Base-by-base conservation (phyloP, 1,139 yeast genomes). In the Hansenula sp. region DNA sequence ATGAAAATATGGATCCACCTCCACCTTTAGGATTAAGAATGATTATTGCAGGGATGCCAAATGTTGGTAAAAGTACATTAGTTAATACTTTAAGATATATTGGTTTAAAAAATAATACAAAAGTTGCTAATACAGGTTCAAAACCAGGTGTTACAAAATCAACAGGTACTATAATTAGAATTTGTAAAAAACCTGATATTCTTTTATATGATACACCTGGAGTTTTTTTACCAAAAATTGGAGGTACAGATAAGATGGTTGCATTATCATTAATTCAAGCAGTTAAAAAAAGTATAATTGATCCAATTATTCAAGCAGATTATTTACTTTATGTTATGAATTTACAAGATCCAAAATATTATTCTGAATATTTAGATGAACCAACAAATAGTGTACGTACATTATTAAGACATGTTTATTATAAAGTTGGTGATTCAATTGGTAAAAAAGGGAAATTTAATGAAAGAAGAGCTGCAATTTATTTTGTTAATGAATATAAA, bases 11-110 rank as follows among this genome's bases (percentile, higher is more conserved):
- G 71, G 61, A 59, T 7, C 79, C 90, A 0, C 79, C 82, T 1
- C 92, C 95, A 0, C 97, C 97, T 0, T 63, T 89, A 41, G 97
- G 98, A 0, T 65, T 85, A 37, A 65, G 90, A 29, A 61, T 85
- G 39, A 69, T 90, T 69, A 78, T 92, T 37, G 80, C 85, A 11
- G 98, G 98, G 0, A 86, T 92, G 95, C 98, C 98, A 1, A 92
- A 92, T 59, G 96, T 89, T n/a, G 98, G 98, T 1, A 92, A 92
- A 60, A 86, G 96, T n/a, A 84, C 95, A 0, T 64, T 92, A 42
- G 82, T 90, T 12, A 92, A 92, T 57, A 72, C 83, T 0, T 64
- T 92, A 39, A 65, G 97, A 42, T 68, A 69, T 19, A 75, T 74
- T 2, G 47, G 75, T 7, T 31, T 50, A 14, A 42, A 48, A 6